Percentiles rank a stretch among this genome's conserved stretches.
Conservation (phyloP, 495 filamentous ascomycete genomes). For the Parmelia sp. region DNA sequence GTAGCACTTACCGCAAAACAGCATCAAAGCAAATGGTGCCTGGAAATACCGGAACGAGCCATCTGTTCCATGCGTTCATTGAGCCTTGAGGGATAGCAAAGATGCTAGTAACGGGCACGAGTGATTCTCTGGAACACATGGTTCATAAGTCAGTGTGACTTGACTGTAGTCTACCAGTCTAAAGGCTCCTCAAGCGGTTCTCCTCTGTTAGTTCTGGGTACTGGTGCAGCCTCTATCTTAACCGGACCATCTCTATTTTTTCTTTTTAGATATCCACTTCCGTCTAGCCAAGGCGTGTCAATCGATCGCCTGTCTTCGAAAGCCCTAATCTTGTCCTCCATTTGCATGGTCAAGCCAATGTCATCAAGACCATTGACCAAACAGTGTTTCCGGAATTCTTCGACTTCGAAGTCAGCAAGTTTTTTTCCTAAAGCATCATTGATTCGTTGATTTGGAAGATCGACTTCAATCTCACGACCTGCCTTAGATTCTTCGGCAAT, state of each 20-base stretch:
- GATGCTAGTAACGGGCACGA: background rate
- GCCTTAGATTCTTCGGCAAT: conserved; percentile 76
- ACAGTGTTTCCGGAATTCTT: conserved; percentile 89
- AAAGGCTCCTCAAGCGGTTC: conserved; percentile 79
- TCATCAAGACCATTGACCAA: conserved; percentile 93
- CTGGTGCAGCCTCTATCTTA: conserved; percentile 71
- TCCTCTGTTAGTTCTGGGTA: conserved; percentile 87
- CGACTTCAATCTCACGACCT: conserved; percentile 83
- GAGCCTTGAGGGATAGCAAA: background rate
- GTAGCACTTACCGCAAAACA: background rate
- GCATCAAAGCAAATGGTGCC: background rate
- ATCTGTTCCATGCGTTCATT: background rate
- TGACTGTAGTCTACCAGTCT: conserved; percentile 60
- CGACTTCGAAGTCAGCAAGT: conserved; percentile 75
- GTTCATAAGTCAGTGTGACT: background rate
- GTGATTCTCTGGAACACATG: background rate
- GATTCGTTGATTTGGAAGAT: conserved; percentile 80
- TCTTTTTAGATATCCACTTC: conserved; percentile 73
- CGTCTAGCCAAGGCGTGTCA: conserved; percentile 90
- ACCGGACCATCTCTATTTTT: conserved; percentile 58
- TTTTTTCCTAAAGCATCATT: conserved; percentile 65
- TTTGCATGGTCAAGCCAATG: conserved; percentile 88
- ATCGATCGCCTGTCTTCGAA: conserved; percentile 73
- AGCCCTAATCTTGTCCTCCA: conserved; percentile 76
- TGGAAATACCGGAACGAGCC: background rate